These are phyloP conservation scores for Erysimum cheiranthoides DNA, from an alignment of 345 rosid species.

Conservation along the genomic window DNA sequence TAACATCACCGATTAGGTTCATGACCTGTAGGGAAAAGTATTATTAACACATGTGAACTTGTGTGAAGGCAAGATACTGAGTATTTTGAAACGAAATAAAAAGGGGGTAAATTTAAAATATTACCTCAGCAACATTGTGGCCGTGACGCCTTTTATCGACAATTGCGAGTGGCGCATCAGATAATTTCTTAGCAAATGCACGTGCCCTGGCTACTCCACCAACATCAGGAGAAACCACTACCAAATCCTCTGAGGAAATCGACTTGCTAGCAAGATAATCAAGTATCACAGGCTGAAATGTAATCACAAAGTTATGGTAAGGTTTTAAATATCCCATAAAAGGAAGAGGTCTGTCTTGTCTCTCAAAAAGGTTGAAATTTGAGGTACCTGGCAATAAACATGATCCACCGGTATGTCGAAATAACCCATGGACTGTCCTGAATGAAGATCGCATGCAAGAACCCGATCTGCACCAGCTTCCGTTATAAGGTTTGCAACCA, in stretches of 20 bases:
- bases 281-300: slow-evolving; percentile 89
- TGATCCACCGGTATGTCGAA: slow-evolving; percentile 99
- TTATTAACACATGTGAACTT: slow-evolving; percentile 3
- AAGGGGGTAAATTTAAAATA: background rate
- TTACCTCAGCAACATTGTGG: slow-evolving; percentile 99
- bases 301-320: background rate
- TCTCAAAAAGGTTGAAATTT: background rate
- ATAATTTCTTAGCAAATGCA: slow-evolving; percentile 91
- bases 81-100: background rate
- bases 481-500: slow-evolving; percentile 92
- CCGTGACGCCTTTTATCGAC: slow-evolving; percentile 99
- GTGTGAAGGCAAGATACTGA: background rate
- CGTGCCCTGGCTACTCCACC: slow-evolving; percentile 99
- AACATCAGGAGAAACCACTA: slow-evolving; percentile 99
- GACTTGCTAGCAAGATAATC: slow-evolving; percentile 99
- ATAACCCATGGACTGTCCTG: slow-evolving; percentile 99
- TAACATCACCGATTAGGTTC: slow-evolving; percentile 97
- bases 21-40: slow-evolving; percentile 62
- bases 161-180: slow-evolving; percentile 98
- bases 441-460: slow-evolving; percentile 97
- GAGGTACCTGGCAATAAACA: slow-evolving; percentile 83
- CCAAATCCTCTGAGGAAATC: slow-evolving; percentile 79
- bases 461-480: slow-evolving; percentile 98
- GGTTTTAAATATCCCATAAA: background rate
- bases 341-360: background rate